phyloP scores from a whole-genome alignment of 1,284 basidiomycete genomes.

The Moniliella sp. region DNA sequence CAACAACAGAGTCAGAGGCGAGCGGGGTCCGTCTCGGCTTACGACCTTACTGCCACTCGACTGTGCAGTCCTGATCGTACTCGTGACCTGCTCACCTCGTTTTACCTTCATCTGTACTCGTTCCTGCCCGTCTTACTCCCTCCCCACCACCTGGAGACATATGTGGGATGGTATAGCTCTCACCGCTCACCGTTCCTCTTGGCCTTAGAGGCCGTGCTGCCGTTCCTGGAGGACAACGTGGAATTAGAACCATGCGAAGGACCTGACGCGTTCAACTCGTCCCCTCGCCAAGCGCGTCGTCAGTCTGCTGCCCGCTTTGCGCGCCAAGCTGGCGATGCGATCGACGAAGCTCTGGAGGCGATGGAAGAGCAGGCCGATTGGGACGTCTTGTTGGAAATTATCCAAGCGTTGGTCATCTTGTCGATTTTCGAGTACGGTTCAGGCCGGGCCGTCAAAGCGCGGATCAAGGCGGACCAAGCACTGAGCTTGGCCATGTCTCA shows the following conservation, averaged over 20 bases:
- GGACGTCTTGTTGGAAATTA: constrained; percentile 13
- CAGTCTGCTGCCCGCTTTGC: constrained; percentile 10
- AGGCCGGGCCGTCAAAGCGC: constrained; percentile 20
- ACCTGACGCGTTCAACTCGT: no score
- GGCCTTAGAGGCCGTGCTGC: constrained; percentile 14
- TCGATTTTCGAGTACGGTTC: constrained; percentile 23
- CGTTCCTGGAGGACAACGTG: constrained; percentile 14
- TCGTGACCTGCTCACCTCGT: constrained; percentile 10
- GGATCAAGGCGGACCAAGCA: constrained; percentile 24
- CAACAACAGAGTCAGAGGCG: no score
- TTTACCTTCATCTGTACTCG: constrained; percentile 19
- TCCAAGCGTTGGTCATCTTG: constrained; percentile 19
- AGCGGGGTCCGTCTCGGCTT: no score
- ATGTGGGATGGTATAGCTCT: constrained; percentile 6
- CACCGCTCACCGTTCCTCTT: constrained; percentile 14
- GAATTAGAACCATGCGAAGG: no score
- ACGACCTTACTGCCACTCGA: no score
- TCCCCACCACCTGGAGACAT: constrained; percentile 9
- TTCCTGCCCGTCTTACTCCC: constrained; percentile 18
- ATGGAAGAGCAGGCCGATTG: constrained; percentile 8
- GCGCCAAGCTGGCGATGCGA: constrained; percentile 14
- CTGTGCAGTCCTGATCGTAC: no score
- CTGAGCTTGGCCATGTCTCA: constrained; percentile 23
- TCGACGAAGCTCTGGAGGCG: constrained; percentile 14
- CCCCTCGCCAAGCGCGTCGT: no score